These are phyloP conservation scores for Pleurotus eryngii DNA, from an alignment of 768 basidiomycete species.

Conservation along the genomic window DNA sequence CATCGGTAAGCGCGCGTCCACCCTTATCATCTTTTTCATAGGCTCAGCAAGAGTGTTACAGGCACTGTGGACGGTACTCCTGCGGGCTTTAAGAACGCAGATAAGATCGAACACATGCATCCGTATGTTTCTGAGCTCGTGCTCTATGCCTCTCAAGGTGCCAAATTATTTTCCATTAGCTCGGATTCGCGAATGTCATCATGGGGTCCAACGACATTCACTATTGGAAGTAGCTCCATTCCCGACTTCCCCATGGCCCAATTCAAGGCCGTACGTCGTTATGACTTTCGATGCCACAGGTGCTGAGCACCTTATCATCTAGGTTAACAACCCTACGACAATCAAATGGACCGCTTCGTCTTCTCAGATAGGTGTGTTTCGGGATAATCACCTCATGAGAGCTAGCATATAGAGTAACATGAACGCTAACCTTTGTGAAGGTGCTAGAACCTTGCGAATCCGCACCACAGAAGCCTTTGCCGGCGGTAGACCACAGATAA, in stretches of 20 bases:
- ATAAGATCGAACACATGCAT: slow-evolving; percentile 48
- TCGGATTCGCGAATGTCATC: slow-evolving; percentile 43
- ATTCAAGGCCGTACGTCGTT: slow-evolving; percentile 32
- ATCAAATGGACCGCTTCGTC: slow-evolving; percentile 39
- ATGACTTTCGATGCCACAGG: neutral
- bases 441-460: slow-evolving; percentile 43
- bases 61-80: slow-evolving; percentile 46
- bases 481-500: slow-evolving; percentile 43
- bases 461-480: slow-evolving; percentile 45
- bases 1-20: slow-evolving; percentile 27
- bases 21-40: neutral
- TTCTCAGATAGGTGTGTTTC: slow-evolving; percentile 34
- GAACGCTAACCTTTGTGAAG: slow-evolving; percentile 13
- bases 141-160: neutral
- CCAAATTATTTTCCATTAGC: slow-evolving; percentile 14
- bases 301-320: neutral
- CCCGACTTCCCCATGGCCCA: slow-evolving; percentile 50
- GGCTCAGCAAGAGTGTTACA: slow-evolving; percentile 10
- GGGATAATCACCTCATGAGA: neutral
- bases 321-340: slow-evolving; percentile 43
- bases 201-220: slow-evolving; percentile 46
- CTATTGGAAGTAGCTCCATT: slow-evolving; percentile 35
- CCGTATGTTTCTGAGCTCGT: slow-evolving; percentile 27
- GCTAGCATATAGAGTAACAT: neutral
- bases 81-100: slow-evolving; percentile 44